A percentile compares a stretch with the other conserved stretches of the same genome.
phyloP scores from a whole-genome alignment of 2,329 filamentous ascomycete species.

The Aspergillus melleus region DNA sequence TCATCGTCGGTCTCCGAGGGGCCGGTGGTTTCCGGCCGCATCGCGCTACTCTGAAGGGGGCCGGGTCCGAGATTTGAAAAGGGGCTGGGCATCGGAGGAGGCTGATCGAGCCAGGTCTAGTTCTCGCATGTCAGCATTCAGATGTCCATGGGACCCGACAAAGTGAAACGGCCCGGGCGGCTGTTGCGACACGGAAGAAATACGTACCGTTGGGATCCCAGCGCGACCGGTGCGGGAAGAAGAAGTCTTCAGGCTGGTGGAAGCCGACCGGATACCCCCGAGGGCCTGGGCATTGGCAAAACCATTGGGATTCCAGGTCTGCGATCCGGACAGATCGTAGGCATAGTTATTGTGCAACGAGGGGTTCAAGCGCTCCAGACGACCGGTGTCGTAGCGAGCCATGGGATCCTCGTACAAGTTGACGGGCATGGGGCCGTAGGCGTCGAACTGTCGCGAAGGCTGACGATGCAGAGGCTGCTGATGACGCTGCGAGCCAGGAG shows the following conservation, averaged over 20 bases:
- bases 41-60: conserved; percentile 41
- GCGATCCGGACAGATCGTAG: conserved; percentile 68
- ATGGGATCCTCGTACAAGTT: conserved; percentile 72
- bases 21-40: conserved; percentile 43
- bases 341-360: conserved; percentile 61
- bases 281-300: conserved; percentile 67
- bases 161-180: background rate
- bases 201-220: conserved; percentile 72
- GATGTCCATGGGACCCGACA: background rate
- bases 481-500: conserved; percentile 71
- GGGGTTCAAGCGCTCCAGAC: conserved; percentile 59
- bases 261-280: conserved; percentile 61
- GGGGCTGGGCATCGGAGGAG: conserved; percentile 48
- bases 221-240: conserved; percentile 52
- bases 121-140: conserved; percentile 1
- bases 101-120: conserved; percentile 65
- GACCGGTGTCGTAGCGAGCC: conserved; percentile 56
- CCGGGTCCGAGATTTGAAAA: conserved; percentile 47
- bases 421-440: conserved; percentile 64
- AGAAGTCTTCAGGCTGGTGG: conserved; percentile 57
- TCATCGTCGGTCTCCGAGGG: conserved; percentile 63
- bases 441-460: conserved; percentile 76
- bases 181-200: background rate
- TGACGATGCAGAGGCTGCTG: conserved; percentile 67
- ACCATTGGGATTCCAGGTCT: conserved; percentile 77